Conservation (phyloP, 1,139 yeast species). For the Entelexis paramagnoliae region DNA sequence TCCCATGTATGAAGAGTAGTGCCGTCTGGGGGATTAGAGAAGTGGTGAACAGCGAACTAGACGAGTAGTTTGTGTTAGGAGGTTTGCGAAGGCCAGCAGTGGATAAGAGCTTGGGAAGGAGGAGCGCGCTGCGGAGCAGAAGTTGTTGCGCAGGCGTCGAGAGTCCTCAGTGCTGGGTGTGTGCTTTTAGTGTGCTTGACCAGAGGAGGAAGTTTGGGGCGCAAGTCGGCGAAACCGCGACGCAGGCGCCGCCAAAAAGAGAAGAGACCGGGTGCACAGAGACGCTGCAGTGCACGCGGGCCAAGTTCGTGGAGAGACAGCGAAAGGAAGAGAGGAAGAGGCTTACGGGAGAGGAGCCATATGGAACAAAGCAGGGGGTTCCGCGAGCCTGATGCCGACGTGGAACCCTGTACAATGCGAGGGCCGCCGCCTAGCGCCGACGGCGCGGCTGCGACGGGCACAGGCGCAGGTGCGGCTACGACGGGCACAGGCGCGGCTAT, state of each 20-base stretch:
- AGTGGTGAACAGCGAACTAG: slow-evolving; percentile 1
- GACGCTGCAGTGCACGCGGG: too few species aligned
- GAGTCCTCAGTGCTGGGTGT: not conserved
- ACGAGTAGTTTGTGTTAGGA: not conserved
- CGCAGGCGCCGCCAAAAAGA: too few species aligned
- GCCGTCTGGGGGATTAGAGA: not conserved
- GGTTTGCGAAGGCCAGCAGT: slow-evolving; percentile 1
- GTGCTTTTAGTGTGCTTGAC: too few species aligned
- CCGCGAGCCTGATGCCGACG: not conserved
- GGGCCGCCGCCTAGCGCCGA: too few species aligned
- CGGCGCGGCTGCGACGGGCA: too few species aligned
- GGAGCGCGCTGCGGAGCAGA: not conserved
- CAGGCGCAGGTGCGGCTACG: too few species aligned
- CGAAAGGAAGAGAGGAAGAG: not conserved
- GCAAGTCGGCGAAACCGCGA: too few species aligned
- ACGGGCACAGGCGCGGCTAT: too few species aligned
- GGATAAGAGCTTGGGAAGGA: slow-evolving; percentile 1
- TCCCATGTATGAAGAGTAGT: slow-evolving; percentile 3
- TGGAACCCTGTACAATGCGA: not conserved
- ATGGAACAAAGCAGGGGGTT: not conserved
- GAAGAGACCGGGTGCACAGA: too few species aligned
- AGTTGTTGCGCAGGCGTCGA: not conserved
- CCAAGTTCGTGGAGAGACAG: not conserved
- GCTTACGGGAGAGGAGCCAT: not conserved
- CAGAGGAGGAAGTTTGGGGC: too few species aligned